Evolutionary conservation across 345 rosid species (phyloP).

Genomic region (Citrus trifoliata): DNA sequence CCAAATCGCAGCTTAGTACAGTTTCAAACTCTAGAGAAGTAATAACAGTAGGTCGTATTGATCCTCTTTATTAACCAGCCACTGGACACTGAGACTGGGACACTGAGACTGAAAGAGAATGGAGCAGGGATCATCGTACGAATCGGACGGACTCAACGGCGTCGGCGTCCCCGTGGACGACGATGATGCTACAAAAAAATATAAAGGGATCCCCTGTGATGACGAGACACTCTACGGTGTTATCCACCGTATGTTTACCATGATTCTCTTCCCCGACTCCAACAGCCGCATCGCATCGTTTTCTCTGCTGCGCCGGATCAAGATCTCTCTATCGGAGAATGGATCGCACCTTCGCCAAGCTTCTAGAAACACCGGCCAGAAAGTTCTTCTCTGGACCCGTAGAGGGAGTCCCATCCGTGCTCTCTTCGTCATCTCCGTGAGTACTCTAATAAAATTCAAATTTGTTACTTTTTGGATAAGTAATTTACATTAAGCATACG

Average conservation of each 20-base stretch:
- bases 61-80: no score
- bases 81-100: not conserved
- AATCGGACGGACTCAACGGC: conserved; percentile 23
- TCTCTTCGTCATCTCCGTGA: conserved; percentile 75
- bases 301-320: conserved; percentile 51
- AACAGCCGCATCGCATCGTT: conserved; percentile 26
- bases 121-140: conserved; percentile 11
- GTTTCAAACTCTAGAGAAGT: no score
- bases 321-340: conserved; percentile 42
- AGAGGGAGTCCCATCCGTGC: conserved; percentile 77
- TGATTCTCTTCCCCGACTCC: conserved; percentile 47
- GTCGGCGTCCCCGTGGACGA: conserved; percentile 1
- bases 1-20: no score
- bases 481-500: no score
- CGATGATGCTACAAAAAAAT: not conserved
- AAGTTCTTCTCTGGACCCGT: conserved; percentile 69
- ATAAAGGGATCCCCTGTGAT: not conserved
- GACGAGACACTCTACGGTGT: conserved; percentile 44
- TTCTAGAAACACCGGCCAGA: conserved; percentile 39
- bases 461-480: no score
- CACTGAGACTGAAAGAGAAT: not conserved
- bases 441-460: conserved; percentile 2
- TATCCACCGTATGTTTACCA: conserved; percentile 41
- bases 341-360: conserved; percentile 54
- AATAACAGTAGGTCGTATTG: no score